These are phyloP conservation scores for Furculomyces boomerangus DNA, from an alignment of 371 early-diverging fungal species.

Conservation along the genomic window DNA sequence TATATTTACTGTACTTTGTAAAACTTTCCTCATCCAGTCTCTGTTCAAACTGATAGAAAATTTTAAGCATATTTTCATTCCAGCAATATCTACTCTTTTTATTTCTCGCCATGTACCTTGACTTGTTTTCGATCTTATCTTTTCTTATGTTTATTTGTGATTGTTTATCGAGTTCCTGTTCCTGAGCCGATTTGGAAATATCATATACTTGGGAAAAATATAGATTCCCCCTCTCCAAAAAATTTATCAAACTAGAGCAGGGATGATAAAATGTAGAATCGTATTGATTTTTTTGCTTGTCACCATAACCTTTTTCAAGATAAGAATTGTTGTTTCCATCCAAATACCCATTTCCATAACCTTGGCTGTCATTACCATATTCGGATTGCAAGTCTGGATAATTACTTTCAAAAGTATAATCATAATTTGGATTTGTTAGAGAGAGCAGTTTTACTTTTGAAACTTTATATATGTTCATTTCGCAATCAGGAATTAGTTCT, in stretches of 20 bases:
- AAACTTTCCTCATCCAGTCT: constrained; percentile 42
- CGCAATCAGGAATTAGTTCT: background rate
- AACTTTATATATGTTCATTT: background rate
- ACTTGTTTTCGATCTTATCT: constrained; percentile 4
- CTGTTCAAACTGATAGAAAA: constrained; percentile 51
- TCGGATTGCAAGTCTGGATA: background rate
- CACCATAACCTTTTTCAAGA: background rate
- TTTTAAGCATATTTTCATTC: constrained; percentile 68
- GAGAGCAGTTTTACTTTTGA: background rate
- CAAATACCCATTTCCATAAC: background rate
- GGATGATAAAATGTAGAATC: constrained; percentile 7
- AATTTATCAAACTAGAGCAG: constrained; percentile 12
- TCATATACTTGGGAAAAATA: constrained; percentile 62
- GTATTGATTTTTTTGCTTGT: background rate
- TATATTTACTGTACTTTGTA: constrained; percentile 43
- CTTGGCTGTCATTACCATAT: background rate
- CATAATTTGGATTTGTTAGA: background rate
- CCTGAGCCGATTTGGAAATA: constrained; percentile 46
- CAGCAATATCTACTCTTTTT: constrained; percentile 63
- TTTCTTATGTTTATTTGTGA: background rate
- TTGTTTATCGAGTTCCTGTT: constrained; percentile 1
- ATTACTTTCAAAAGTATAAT: background rate
- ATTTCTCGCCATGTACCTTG: constrained; percentile 5
- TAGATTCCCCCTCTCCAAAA: constrained; percentile 49
- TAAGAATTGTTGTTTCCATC: background rate